phyloP scores from a whole-genome alignment of 1,284 basidiomycete species.

The Testicularia cyperi region DNA sequence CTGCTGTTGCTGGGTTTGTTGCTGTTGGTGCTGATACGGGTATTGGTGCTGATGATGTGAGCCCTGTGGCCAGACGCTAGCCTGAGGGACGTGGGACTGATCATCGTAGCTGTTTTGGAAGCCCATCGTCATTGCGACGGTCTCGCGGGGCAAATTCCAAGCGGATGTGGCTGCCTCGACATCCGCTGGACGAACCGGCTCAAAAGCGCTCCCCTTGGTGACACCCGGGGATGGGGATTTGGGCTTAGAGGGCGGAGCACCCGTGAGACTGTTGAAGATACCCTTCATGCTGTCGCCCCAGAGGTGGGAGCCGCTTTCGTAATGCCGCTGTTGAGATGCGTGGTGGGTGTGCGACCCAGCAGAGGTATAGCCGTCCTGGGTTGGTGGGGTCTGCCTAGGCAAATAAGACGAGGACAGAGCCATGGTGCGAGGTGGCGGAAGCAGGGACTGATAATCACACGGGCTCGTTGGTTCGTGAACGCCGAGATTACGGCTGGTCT shows the following conservation, averaged over 20 bases:
- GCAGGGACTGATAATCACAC: not conserved
- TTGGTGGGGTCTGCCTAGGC: not conserved
- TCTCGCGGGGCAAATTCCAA: conserved; percentile 37
- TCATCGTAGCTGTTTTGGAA: conserved; percentile 28
- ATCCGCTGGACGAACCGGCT: conserved; percentile 26
- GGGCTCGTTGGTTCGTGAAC: not conserved
- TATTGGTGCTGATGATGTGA: not conserved
- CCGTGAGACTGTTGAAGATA: conserved; percentile 35
- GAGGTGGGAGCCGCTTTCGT: conserved; percentile 25
- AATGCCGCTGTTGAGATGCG: not conserved
- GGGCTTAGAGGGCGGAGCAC: conserved; percentile 23
- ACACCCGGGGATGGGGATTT: conserved; percentile 1
- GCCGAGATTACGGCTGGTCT: too few relatives aligned
- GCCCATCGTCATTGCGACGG: conserved; percentile 38
- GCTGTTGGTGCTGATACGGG: conserved; percentile 2
- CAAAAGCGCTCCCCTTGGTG: conserved; percentile 17
- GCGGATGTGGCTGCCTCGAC: conserved; percentile 33
- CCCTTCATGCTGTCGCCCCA: conserved; percentile 41
- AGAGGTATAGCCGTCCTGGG: too few relatives aligned
- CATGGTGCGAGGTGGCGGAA: not conserved
- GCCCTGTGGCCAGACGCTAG: conserved; percentile 2
- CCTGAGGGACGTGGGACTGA: conserved; percentile 4
- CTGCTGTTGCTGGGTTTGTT: conserved; percentile 20
- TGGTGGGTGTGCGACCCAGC: not conserved
- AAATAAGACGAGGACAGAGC: not conserved